Evolutionary conservation across 2,329 filamentous ascomycete genomes (phyloP).

Genomic region (Talaromyces sp.): DNA sequence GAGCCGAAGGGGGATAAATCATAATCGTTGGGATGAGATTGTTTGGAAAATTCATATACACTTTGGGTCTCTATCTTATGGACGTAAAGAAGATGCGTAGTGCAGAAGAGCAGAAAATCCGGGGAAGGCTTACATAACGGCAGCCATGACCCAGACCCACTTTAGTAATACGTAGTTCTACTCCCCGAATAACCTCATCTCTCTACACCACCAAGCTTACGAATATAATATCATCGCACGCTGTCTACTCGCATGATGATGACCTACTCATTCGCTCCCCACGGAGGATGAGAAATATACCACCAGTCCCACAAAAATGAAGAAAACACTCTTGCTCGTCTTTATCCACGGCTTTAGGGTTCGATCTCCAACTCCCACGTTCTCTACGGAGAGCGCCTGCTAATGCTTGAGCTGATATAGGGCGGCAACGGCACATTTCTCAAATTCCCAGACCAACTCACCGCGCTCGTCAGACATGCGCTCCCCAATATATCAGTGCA

Average conservation of each 20-base stretch:
- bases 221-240: neutral
- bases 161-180: neutral
- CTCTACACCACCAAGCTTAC: neutral
- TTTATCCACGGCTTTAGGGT: slow-evolving; percentile 53
- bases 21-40: neutral
- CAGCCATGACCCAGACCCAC: slow-evolving; percentile 4
- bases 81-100: too few relatives aligned
- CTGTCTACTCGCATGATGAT: slow-evolving; percentile 1
- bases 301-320: slow-evolving; percentile 34
- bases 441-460: slow-evolving; percentile 47
- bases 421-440: slow-evolving; percentile 52
- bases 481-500: slow-evolving; percentile 44
- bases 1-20: slow-evolving; percentile 19
- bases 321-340: slow-evolving; percentile 48
- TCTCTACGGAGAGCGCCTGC: neutral
- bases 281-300: slow-evolving; percentile 12
- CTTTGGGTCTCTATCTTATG: neutral
- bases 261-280: slow-evolving; percentile 4
- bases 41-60: neutral
- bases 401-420: slow-evolving; percentile 28
- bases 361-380: slow-evolving; percentile 8
- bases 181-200: slow-evolving; percentile 3
- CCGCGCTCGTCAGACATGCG: slow-evolving; percentile 42
- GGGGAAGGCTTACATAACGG: slow-evolving; percentile 9
- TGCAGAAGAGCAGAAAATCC: neutral